Percentiles rank a stretch among this genome's conserved stretches.
These are phyloP conservation scores for Brassica incana DNA, from an alignment of 345 rosid species.

Conservation along the genomic window DNA sequence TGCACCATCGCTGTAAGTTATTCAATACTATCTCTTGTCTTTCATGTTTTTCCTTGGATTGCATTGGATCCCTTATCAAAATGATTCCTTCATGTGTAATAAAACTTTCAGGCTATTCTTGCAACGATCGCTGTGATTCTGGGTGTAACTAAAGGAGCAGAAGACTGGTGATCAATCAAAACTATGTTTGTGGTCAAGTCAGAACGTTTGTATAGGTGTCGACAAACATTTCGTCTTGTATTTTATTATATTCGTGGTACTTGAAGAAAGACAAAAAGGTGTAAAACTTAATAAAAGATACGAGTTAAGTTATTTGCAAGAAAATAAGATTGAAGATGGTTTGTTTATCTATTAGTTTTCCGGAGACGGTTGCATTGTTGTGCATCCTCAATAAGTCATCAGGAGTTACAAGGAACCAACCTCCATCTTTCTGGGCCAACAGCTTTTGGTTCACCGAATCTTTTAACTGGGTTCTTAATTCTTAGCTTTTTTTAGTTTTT, in stretches of 20 bases:
- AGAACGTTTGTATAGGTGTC: conserved; percentile 37
- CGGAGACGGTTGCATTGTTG: conserved; percentile 43
- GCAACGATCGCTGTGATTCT: conserved; percentile 70
- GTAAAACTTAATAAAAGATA: conserved; percentile 7
- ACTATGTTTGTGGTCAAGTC: background rate
- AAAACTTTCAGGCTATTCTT: conserved; percentile 64
- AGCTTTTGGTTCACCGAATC: conserved; percentile 63
- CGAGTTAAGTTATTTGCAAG: conserved; percentile 8
- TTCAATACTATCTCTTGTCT: background rate
- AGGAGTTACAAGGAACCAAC: conserved; percentile 68
- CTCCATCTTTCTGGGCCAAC: conserved; percentile 69
- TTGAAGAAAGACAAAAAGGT: background rate
- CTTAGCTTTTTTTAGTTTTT: no score
- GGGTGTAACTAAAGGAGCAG: conserved; percentile 61
- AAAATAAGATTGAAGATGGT: conserved; percentile 1
- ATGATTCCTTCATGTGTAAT: conserved; percentile 2
- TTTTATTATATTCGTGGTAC: background rate
- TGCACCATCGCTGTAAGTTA: conserved; percentile 77
- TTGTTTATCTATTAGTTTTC: conserved; percentile 47
- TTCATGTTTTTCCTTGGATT: background rate
- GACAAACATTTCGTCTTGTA: conserved; percentile 3
- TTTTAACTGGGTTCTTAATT: no score
- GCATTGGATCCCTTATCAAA: background rate
- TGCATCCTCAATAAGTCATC: conserved; percentile 82
- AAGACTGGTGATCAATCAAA: conserved; percentile 44